These are phyloP conservation scores for Clarireedia monteithiana DNA, from an alignment of 2,329 filamentous ascomycete species.

Conservation along the genomic window DNA sequence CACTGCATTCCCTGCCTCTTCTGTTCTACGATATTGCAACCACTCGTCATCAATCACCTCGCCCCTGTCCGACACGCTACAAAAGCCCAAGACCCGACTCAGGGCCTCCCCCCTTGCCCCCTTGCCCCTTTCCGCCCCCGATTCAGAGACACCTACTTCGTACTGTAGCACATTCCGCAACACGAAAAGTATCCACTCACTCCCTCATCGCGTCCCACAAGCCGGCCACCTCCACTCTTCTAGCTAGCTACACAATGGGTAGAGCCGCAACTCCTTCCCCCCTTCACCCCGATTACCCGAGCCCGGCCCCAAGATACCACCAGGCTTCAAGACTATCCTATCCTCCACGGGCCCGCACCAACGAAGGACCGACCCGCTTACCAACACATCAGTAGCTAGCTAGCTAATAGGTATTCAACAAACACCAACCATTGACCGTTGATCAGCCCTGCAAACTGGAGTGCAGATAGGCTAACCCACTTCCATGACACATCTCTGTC, in stretches of 20 bases:
- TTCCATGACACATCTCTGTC: neutral
- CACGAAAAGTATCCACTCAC: neutral
- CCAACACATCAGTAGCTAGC: neutral
- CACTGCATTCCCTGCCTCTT: too few species aligned
- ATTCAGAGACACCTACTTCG: neutral
- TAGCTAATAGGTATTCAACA: neutral
- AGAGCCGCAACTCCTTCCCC: neutral
- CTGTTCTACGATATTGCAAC: too few species aligned
- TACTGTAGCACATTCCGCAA: neutral
- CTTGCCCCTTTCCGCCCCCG: neutral
- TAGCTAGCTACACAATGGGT: neutral
- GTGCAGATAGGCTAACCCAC: neutral
- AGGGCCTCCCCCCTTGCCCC: neutral
- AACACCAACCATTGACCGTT: slow-evolving; percentile 5
- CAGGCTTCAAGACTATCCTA: neutral
- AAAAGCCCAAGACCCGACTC: neutral
- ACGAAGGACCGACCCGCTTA: slow-evolving; percentile 1
- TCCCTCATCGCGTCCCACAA: slow-evolving; percentile 2
- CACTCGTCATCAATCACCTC: too few species aligned
- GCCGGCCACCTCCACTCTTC: neutral
- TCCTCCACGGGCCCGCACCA: too few species aligned
- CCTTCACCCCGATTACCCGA: neutral
- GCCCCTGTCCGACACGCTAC: too few species aligned
- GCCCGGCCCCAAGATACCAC: neutral
- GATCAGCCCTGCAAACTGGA: slow-evolving; percentile 5